phyloP scores from a whole-genome alignment of 2,329 filamentous ascomycete species.

The Myriangium duriaei region DNA sequence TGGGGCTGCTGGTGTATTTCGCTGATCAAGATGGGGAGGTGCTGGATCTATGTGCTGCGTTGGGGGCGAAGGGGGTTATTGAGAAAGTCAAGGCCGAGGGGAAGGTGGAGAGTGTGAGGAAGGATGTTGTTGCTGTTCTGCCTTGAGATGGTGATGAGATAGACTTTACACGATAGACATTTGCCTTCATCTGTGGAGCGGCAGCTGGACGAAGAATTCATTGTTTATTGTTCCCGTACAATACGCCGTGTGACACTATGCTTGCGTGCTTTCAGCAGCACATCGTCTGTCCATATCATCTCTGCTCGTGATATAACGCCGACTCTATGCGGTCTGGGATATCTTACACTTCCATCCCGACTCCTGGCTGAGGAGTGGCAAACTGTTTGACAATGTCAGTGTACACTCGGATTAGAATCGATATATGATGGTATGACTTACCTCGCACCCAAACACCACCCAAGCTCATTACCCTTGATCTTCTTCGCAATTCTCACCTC shows the following conservation, averaged over 20 bases:
- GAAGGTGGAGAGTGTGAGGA: constrained; percentile 23
- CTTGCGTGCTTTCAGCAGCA: no score
- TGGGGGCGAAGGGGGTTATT: constrained; percentile 61
- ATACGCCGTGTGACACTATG: no score
- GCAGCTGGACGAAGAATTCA: no score
- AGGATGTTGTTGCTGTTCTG: constrained; percentile 13
- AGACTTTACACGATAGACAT: no score
- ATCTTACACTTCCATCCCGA: constrained; percentile 89
- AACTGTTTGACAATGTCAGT: constrained; percentile 43
- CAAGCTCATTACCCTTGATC: constrained; percentile 91
- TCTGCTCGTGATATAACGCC: no score
- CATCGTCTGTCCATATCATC: no score
- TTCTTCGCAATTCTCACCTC: constrained; percentile 99
- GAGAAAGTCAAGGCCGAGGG: constrained; percentile 25
- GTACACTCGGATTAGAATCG: constrained; percentile 9
- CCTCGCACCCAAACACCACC: constrained; percentile 96
- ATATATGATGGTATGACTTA: constrained; percentile 33
- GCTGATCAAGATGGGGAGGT: constrained; percentile 59
- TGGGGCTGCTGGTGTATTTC: constrained; percentile 66
- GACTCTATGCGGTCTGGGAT: constrained; percentile 50
- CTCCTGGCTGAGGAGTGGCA: constrained; percentile 67
- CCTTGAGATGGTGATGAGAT: no score
- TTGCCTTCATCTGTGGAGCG: no score
- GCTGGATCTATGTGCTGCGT: constrained; percentile 62
- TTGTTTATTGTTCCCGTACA: no score